Evolutionary conservation across 1,284 basidiomycete genomes (phyloP).

Genomic region (Pulchroboletus neoregius): DNA sequence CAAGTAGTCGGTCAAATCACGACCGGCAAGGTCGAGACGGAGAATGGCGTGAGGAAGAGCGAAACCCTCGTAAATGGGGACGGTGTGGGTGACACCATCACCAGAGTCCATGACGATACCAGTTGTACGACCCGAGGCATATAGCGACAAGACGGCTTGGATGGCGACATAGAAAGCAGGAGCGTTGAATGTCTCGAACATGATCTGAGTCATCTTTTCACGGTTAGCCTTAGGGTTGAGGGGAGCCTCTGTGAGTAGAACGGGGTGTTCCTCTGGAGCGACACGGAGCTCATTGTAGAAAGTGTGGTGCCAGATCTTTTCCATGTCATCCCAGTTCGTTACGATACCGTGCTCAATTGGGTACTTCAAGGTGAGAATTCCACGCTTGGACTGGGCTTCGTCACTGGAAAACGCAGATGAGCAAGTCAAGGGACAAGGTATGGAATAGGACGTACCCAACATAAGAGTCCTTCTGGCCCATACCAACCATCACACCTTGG

Average conservation of each 20-base stretch:
- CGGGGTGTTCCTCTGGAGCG: slow-evolving; percentile 82
- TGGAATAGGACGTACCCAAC: slow-evolving; percentile 50
- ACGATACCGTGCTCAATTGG: slow-evolving; percentile 79
- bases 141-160: slow-evolving; percentile 86
- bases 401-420: slow-evolving; percentile 45
- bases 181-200: slow-evolving; percentile 92
- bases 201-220: slow-evolving; percentile 95
- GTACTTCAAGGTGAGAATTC: slow-evolving; percentile 86
- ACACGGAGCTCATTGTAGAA: slow-evolving; percentile 83
- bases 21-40: slow-evolving; percentile 92
- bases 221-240: slow-evolving; percentile 90
- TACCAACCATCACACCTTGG: slow-evolving; percentile 84
- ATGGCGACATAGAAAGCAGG: slow-evolving; percentile 90
- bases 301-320: slow-evolving; percentile 89
- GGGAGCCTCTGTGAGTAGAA: slow-evolving; percentile 83
- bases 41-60: slow-evolving; percentile 92
- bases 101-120: slow-evolving; percentile 91
- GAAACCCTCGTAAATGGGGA: slow-evolving; percentile 91
- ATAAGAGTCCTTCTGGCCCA: slow-evolving; percentile 80
- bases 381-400: slow-evolving; percentile 89
- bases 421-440: not conserved
- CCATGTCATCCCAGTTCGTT: slow-evolving; percentile 94
- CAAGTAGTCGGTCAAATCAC: slow-evolving; percentile 91
- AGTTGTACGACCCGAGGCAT: slow-evolving; percentile 85
- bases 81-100: slow-evolving; percentile 89